Evolutionary conservation across 768 basidiomycete genomes (phyloP).

Genomic region (Favolaschia claudopus): DNA sequence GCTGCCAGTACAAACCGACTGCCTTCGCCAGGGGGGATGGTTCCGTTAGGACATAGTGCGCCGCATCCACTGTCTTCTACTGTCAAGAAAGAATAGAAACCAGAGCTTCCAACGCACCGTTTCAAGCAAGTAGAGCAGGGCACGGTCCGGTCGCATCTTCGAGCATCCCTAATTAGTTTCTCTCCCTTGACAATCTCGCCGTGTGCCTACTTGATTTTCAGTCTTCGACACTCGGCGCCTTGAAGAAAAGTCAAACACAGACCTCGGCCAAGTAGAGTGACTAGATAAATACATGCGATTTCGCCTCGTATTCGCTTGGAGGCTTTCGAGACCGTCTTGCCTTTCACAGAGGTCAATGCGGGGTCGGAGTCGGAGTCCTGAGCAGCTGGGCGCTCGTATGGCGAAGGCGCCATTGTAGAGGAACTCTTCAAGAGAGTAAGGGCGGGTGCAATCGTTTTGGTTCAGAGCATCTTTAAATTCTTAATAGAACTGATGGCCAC

Average conservation of each 20-base stretch:
- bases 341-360: background rate
- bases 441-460: too few species aligned
- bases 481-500: too few species aligned
- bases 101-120: slow-evolving; percentile 29
- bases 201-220: slow-evolving; percentile 53
- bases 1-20: slow-evolving; percentile 63
- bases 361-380: slow-evolving; percentile 5
- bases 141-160: slow-evolving; percentile 30
- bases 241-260: background rate
- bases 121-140: slow-evolving; percentile 60
- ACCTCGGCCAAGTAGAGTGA: background rate
- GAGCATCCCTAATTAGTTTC: background rate
- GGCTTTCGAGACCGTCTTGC: slow-evolving; percentile 40
- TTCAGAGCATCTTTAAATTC: too few species aligned
- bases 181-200: slow-evolving; percentile 33
- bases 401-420: slow-evolving; percentile 14
- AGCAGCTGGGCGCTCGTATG: slow-evolving; percentile 14
- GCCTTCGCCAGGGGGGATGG: slow-evolving; percentile 62
- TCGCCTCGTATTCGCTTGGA: slow-evolving; percentile 47
- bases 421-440: too few species aligned
- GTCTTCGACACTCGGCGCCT: slow-evolving; percentile 50
- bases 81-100: background rate
- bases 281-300: background rate
- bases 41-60: slow-evolving; percentile 60
- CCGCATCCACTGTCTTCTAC: slow-evolving; percentile 44